Conservation (phyloP, 352 stramenopile genomes). For the Pythium diclinum region DNA sequence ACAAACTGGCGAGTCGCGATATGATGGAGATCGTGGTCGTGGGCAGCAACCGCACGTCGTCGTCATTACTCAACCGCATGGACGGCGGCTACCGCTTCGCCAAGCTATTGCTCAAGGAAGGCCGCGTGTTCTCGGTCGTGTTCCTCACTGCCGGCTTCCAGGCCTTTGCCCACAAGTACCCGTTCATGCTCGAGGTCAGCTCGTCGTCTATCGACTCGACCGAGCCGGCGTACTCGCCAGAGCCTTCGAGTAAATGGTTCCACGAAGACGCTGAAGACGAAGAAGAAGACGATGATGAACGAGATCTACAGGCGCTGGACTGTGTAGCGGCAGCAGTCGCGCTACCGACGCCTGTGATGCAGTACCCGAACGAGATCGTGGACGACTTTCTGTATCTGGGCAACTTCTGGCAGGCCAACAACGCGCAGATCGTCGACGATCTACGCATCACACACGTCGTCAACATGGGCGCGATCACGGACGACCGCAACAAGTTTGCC, state of each 20-base stretch:
- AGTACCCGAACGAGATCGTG: constrained; percentile 79
- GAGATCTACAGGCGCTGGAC: constrained; percentile 11
- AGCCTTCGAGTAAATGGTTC: background rate
- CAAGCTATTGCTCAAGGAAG: constrained; percentile 57
- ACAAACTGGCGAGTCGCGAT: constrained; percentile 52
- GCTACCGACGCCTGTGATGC: constrained; percentile 19
- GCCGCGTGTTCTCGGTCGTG: constrained; percentile 65
- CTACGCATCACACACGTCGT: constrained; percentile 71
- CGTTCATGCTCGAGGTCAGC: constrained; percentile 45
- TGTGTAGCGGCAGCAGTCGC: background rate
- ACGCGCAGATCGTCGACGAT: constrained; percentile 42
- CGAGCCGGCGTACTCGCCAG: background rate
- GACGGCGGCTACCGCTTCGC: constrained; percentile 73
- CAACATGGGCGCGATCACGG: constrained; percentile 66
- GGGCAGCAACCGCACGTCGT: constrained; percentile 45
- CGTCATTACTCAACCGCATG: constrained; percentile 51
- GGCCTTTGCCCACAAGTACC: constrained; percentile 65
- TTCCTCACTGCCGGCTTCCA: constrained; percentile 68
- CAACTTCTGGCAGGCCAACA: constrained; percentile 82
- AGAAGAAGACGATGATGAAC: constrained; percentile 15
- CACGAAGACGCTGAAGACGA: constrained; percentile 19
- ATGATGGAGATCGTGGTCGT: constrained; percentile 75
- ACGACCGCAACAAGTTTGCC: constrained; percentile 51
- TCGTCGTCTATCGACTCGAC: constrained; percentile 18
- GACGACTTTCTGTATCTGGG: constrained; percentile 67